Percentiles rank a stretch among this genome's conserved stretches.
Conservation (phyloP, 2,329 filamentous ascomycete species). For the Coniella lustricola region DNA sequence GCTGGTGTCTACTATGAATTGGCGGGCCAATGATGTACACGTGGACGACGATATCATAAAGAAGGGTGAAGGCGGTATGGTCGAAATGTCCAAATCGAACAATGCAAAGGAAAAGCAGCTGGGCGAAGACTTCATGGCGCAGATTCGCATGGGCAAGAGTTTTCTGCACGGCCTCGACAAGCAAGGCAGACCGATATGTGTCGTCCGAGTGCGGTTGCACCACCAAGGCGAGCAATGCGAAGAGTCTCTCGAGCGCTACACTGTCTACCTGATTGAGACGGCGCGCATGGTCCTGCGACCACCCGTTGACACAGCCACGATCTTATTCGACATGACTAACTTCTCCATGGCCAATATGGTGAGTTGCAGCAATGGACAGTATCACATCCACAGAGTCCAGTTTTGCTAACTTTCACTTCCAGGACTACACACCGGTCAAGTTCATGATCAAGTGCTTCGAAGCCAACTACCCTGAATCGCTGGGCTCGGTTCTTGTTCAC, state of each 20-base stretch:
- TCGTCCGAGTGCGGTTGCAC: slow-evolving; percentile 78
- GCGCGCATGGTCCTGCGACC: slow-evolving; percentile 73
- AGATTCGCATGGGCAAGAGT: slow-evolving; percentile 86
- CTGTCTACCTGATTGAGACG: slow-evolving; percentile 90
- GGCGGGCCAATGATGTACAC: slow-evolving; percentile 75
- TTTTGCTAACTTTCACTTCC: slow-evolving; percentile 17
- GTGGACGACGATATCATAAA: slow-evolving; percentile 84
- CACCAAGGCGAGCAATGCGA: slow-evolving; percentile 75
- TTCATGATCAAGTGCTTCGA: slow-evolving; percentile 99
- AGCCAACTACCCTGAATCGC: slow-evolving; percentile 91
- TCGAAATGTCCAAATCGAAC: slow-evolving; percentile 49
- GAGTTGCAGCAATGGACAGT: slow-evolving; percentile 20
- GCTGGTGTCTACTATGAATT: slow-evolving; percentile 90
- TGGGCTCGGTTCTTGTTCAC: slow-evolving; percentile 86
- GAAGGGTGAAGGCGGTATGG: slow-evolving; percentile 64
- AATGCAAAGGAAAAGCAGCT: slow-evolving; percentile 58
- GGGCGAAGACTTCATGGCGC: slow-evolving; percentile 70
- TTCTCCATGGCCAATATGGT: slow-evolving; percentile 95
- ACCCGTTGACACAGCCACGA: slow-evolving; percentile 87
- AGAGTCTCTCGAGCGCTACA: slow-evolving; percentile 77
- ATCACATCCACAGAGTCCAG: not conserved
- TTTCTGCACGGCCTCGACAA: slow-evolving; percentile 86
- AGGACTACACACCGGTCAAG: slow-evolving; percentile 92
- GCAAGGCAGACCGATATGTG: slow-evolving; percentile 75
- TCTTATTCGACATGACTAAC: slow-evolving; percentile 92